Conservation (phyloP, 306 rosid species). For the cucumber (Cucumis sativus) region DNA sequence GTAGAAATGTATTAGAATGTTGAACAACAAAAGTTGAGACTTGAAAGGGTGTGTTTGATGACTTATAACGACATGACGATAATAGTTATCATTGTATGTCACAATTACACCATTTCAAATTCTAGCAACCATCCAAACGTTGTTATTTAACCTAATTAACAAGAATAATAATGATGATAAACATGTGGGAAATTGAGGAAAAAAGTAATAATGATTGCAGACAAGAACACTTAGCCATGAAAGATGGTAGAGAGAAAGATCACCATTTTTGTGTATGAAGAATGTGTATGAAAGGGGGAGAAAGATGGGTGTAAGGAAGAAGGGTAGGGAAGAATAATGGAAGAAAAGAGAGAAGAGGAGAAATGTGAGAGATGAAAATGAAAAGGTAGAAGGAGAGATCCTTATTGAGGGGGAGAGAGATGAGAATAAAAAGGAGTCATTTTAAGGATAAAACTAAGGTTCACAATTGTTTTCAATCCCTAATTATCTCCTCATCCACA, state of each 20-base stretch:
- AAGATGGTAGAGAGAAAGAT: not conserved
- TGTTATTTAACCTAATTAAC: not conserved
- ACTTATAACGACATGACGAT: too few relatives aligned
- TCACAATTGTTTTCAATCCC: slow-evolving; percentile 21
- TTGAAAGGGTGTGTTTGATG: too few relatives aligned
- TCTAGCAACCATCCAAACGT: too few relatives aligned
- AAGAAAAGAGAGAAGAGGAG: slow-evolving; percentile 14
- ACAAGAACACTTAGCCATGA: not conserved
- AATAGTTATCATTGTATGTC: too few relatives aligned
- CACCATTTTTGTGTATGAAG: not conserved
- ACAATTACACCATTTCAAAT: too few relatives aligned
- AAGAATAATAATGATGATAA: too few relatives aligned
- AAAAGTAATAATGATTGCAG: too few relatives aligned
- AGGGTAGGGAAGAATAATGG: slow-evolving; percentile 25
- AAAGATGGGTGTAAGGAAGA: slow-evolving; percentile 12
- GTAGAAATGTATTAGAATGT: too few relatives aligned
- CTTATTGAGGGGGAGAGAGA: slow-evolving; percentile 38
- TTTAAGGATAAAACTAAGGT: slow-evolving; percentile 49
- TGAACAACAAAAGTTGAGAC: too few relatives aligned
- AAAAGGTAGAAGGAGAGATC: slow-evolving; percentile 32
- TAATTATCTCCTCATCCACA: not conserved
- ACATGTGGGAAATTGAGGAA: not conserved
- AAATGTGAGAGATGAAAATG: slow-evolving; percentile 16
- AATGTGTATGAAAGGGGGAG: not conserved
- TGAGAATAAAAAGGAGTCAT: slow-evolving; percentile 48